Conservation (phyloP, 495 filamentous ascomycete genomes). For the Talaromyces stipitatus region DNA sequence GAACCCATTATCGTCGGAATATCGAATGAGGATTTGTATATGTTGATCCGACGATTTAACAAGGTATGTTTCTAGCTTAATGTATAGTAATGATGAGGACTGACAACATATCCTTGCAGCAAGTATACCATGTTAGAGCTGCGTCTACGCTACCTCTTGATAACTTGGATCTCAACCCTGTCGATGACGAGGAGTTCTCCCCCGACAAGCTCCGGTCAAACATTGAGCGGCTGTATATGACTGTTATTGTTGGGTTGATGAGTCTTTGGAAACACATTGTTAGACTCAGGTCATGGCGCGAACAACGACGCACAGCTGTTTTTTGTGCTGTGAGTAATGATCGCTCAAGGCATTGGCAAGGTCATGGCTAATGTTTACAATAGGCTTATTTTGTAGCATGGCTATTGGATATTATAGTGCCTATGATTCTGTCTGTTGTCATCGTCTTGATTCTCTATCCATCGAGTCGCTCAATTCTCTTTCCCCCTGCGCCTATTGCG, state of each 20-base stretch:
- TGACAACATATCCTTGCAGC: constrained; percentile 38
- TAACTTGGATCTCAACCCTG: constrained; percentile 72
- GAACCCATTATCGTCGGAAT: constrained; percentile 62
- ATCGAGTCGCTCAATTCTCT: constrained; percentile 53
- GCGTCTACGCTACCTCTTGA: constrained; percentile 42
- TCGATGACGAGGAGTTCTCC: constrained; percentile 76
- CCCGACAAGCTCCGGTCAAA: constrained; percentile 78
- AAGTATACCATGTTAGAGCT: constrained; percentile 84
- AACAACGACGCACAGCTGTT: constrained; percentile 55
- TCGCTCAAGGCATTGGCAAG: not conserved
- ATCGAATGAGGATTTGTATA: constrained; percentile 79
- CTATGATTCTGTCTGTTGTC: constrained; percentile 45
- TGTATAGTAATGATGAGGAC: not conserved
- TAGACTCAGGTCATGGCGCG: constrained; percentile 72
- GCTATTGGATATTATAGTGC: constrained; percentile 67
- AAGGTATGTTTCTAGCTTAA: constrained; percentile 46
- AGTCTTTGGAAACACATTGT: constrained; percentile 65
- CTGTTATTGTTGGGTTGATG: constrained; percentile 61
- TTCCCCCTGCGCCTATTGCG: constrained; percentile 65
- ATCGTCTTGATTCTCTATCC: constrained; percentile 63
- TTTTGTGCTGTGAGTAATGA: constrained; percentile 51
- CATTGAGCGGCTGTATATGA: constrained; percentile 81
- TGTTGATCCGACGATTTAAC: constrained; percentile 73
- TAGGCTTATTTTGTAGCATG: constrained; percentile 70
- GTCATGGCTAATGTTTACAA: not conserved